A percentile compares a stretch with the other conserved stretches of the same genome.
Evolutionary conservation across 768 basidiomycete genomes (phyloP).

Genomic region (Mrakia frigida): DNA sequence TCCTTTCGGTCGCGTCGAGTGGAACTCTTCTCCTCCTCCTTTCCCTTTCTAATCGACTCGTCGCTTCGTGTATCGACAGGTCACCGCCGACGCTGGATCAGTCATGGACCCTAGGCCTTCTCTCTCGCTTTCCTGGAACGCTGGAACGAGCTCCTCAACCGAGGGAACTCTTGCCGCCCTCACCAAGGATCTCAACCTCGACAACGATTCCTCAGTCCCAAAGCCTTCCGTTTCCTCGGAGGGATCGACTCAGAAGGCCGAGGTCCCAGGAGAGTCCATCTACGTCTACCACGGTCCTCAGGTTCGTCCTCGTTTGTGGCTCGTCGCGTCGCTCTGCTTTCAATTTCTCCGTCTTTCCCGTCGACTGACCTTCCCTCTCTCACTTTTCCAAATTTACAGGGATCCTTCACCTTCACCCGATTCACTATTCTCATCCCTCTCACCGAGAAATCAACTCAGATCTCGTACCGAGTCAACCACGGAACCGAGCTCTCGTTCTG

Average conservation of each 20-base stretch:
- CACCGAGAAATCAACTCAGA: constrained; percentile 61
- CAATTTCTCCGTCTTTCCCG: constrained; percentile 30
- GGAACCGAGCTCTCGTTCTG: constrained; percentile 72
- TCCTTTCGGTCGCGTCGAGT: not conserved
- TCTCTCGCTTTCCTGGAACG: constrained; percentile 40
- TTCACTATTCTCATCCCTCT: constrained; percentile 81
- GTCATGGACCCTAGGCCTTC: constrained; percentile 37
- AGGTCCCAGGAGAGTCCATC: constrained; percentile 22
- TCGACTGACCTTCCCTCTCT: no score
- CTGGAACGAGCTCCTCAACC: constrained; percentile 40
- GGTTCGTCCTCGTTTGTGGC: constrained; percentile 32
- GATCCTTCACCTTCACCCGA: constrained; percentile 89
- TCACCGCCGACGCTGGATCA: constrained; percentile 49
- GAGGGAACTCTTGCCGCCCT: constrained; percentile 19
- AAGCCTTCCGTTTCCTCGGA: constrained; percentile 49
- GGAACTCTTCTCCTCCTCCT: not conserved
- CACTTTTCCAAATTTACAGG: no score
- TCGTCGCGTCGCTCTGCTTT: not conserved
- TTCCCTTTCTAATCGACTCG: not conserved
- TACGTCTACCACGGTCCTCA: constrained; percentile 31
- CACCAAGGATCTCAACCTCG: constrained; percentile 31
- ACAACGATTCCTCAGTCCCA: constrained; percentile 68
- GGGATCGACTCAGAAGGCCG: not conserved
- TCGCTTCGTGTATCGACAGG: not conserved
- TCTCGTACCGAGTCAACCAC: constrained; percentile 75